Evolutionary conservation across 345 rosid species (phyloP), one percentile per base, ranked within the genome.

Genomic region (Jatropha curcas): DNA sequence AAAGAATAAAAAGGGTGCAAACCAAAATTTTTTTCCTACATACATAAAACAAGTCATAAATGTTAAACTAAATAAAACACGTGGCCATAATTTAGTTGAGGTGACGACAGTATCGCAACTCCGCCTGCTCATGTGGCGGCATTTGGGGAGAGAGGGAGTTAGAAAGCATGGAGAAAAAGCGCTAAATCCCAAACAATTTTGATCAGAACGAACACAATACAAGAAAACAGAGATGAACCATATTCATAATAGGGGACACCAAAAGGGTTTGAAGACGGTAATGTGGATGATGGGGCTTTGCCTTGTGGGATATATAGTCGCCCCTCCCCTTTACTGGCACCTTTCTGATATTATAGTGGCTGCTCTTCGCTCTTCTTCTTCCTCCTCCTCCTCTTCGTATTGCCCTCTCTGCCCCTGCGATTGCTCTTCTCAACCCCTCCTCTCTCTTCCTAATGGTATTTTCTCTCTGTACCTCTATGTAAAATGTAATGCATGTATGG

Each of bases 291-390:
- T 82, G 84, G 93, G 84, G 34, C n/a, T 84, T 28, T 80, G 82
- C 74, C 68, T 83, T 8, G 75, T 82, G 4, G 83, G 82, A 0
- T 89, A 85, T 81, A 80, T 89, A 0, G 75, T 76, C 10, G 88
- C 87, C 31, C 89, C 85, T 1, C 87, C 89, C n/a, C 68, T 89
- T 56, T 86, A 84, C 65, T 84, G 91, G 91, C 89, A 80, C 67
- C 77, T 82, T 52, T 84, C 76, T 61, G 88, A 82, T 68, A 75
- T 74, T 59, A 48, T 83, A 45, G 72, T 81, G 58, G 77, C 82
- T 56, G 33, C 35, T 73, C 72, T 75, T 75, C 53, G 53, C 7
- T 48, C 22, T 48, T 48, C 53, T 48, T 48, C 53, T 48, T 48
- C 45, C 11, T 37, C 41, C 8, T 58, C 46, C 7, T 37, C 77